Evolutionary conservation across 208 protist genomes (phyloP), one percentile per base, ranked within the genome.

Genomic region (Trypanosoma scelopori): DNA sequence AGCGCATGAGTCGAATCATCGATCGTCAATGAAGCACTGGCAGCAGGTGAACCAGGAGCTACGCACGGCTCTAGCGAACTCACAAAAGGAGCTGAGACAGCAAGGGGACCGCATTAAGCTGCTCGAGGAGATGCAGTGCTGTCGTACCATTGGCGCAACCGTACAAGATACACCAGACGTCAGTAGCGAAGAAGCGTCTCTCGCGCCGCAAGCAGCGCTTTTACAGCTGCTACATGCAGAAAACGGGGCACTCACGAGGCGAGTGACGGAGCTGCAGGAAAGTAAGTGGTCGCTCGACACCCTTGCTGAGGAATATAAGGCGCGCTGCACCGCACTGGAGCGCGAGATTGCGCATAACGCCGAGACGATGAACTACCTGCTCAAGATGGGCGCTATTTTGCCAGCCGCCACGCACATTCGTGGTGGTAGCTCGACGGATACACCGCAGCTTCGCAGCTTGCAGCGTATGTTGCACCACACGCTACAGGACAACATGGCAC

Each of bases 401-500:
- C 0, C 60, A 65, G 46, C 20, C 72, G 46, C 55, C 60, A 25
- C 64, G 59, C 52, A 18, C 35, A 42, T 49, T 55, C 48, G 23
- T 55, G n/a, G 9, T 52, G 42, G 23, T 47, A 13, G 55, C 6
- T 46, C 52, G 11, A 49, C 52, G n/a, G 65, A 78, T 16, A 71
- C 78, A 41, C 72, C 56, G 18, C 75, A 57, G 52, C 59, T 91
- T 27, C 76, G 80, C 30, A 50, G 60, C n/a, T 55, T 93, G 9
- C 87, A 93, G 65, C 68, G 60, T 27, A 70, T 93, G 45, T 43
- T 93, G 30, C 83, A 93, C 46, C 72, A 84, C 20, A 82, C 81
- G 39, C 59, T 93, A 20, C 43, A 74, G 48, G 74, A 89, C 55
- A 89, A 87, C 42, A 71, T 93, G 30, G 56, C 55, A 25, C 64